Evolutionary conservation across 441 rosid genomes (phyloP), one percentile per base, ranked within the genome.

Genomic region (Adansonia grandidieri): DNA sequence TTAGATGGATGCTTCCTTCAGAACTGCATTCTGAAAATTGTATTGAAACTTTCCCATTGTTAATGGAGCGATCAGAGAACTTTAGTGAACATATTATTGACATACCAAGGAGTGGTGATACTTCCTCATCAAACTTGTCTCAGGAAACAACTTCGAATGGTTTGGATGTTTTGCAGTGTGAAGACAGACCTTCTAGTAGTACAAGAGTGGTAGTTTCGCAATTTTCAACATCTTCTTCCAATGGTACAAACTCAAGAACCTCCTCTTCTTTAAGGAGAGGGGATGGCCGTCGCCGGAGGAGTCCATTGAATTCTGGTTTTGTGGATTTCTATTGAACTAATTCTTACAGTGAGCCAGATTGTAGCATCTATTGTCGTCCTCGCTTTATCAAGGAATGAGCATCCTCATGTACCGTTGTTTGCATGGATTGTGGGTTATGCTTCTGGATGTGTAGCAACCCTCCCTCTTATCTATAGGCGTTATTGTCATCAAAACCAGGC

Each of bases 341-440:
- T 81, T 69, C 91, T 94, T 76, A 94, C 98, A 5, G 57, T 94
- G 77, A 87, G 98, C 78, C 99, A 96, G 88, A 91, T 96, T 83
- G 79, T 92, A 80, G 98, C 98, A 45, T 88, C 99, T 14, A 57
- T 90, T 66, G 84, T 93, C 51, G 97, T 96, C 65, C 24, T 86
- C 91, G 85, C 95, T 40, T 74, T 89, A 83, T 93, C 98, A 0
- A 91, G 89, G 80, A 78, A 90, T 82, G 98, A 96, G 83, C 87
- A 89, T 74, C 93, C 97, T 6, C 95, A 77, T 66, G 88, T 98
- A n/a, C 98, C 97, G 4, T 80, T 96, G 79, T 85, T 88, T 71
- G 85, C 86, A 9, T 96, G 99, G 99, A 86, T 96, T 53, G 90
- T 94, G 42, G 99, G 98, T 78, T 96, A 96, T 86, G 93, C 99